These are phyloP conservation scores for Acaromyces ingoldii DNA, from an alignment of 1,284 basidiomycete species.

Conservation along the genomic window DNA sequence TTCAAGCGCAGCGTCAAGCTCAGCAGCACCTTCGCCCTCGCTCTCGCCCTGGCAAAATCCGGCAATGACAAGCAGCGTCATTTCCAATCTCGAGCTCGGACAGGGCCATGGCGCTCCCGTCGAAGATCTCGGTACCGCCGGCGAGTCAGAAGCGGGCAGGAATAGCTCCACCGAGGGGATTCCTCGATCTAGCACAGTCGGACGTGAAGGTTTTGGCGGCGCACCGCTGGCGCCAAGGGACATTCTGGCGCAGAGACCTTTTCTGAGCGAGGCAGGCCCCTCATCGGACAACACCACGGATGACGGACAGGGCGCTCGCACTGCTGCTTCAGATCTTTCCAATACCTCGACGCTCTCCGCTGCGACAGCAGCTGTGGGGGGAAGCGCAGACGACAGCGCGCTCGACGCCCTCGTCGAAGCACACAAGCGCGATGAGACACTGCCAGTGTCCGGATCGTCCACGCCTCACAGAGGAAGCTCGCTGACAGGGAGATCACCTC, in stretches of 20 bases:
- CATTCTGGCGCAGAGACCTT: background rate
- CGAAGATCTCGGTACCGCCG: background rate
- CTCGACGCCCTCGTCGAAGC: slow-evolving; percentile 6
- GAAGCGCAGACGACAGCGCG: slow-evolving; percentile 5
- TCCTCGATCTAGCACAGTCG: too few relatives aligned
- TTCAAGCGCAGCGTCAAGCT: background rate
- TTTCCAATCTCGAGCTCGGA: slow-evolving; percentile 5
- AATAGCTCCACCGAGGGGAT: too few relatives aligned
- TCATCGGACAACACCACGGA: too few relatives aligned
- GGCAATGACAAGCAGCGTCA: slow-evolving; percentile 1
- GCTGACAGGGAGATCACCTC: background rate
- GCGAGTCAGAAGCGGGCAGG: background rate
- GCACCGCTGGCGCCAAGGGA: slow-evolving; percentile 1
- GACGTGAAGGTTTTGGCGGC: too few relatives aligned
- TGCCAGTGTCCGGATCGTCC: background rate
- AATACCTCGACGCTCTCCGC: too few relatives aligned
- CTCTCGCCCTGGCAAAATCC: background rate
- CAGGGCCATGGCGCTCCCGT: background rate
- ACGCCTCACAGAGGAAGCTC: background rate
- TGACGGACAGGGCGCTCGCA: too few relatives aligned
- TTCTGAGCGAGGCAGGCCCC: too few relatives aligned
- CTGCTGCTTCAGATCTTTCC: too few relatives aligned
- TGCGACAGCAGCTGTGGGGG: background rate
- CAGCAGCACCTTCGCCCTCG: background rate
- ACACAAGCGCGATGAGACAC: background rate